Evolutionary conservation across 2,329 filamentous ascomycete species (phyloP), one percentile per base, ranked within the genome.

Genomic region (Alternaria ethzedia): DNA sequence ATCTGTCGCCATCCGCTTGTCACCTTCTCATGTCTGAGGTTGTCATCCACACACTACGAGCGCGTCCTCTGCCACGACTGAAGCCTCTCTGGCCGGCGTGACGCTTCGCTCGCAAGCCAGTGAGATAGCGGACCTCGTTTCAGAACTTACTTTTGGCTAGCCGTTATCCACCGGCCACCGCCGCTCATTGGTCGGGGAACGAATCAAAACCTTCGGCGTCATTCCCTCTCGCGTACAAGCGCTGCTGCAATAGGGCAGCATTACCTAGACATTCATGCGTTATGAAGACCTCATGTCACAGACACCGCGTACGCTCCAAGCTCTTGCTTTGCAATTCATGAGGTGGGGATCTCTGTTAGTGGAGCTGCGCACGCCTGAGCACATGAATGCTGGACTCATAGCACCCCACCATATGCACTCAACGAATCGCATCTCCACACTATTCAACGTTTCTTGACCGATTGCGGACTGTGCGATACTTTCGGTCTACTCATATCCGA

Each of bases 81-180:
- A 54, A 51, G 41, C 47, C 47, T 61, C 50, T 62, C 44, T 64
- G 58, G 61, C 64, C 66, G 70, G 76, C 76, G 76, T 77, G 54
- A 76, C 76, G 76, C 76, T 74, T 60, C 65, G 46, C 57, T 57
- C 52, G 64, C 61, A 59, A 63, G 67, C 73, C 72, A 76, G 70
- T 74, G 65, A 75, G 64, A 64, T 68, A 51, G 63, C 68, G 59
- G 67, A 71, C 68, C 61, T 74, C 71, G 77, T 79, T 78, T 78
- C 77, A 78, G 70, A 28, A 69, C 26, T 73, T 74, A 64, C 70
- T 75, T 77, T 70, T 70, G 71, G 69, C 74, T 76, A 74, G 73
- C 69, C 57, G 56, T 55, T 57, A 54, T 32, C 30, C 57, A 61
- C 70, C 73, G 67, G 65, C 70, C 70, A 70, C 71, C 70, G 67